Conservation (phyloP, 257 asterid genomes). For the Primulina huaijiensis region DNA sequence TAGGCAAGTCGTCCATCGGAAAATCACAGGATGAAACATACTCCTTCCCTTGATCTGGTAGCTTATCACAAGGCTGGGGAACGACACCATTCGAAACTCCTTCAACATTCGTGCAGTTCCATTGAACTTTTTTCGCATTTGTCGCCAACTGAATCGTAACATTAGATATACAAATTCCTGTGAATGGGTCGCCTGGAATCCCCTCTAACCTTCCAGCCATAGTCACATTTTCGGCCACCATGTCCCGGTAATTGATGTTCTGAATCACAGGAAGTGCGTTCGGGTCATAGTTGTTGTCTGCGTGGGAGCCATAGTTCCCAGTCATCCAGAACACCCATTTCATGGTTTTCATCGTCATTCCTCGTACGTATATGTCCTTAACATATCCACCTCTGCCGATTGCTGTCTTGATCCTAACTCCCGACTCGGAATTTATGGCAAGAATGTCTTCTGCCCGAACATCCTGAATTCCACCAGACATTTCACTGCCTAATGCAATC, state of each 20-base stretch:
- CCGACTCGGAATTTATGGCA: constrained; percentile 85
- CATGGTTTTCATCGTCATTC: constrained; percentile 86
- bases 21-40: constrained; percentile 41
- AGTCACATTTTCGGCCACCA: constrained; percentile 88
- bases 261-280: constrained; percentile 77
- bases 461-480: constrained; percentile 94
- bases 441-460: constrained; percentile 73
- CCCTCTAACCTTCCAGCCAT: constrained; percentile 67
- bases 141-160: constrained; percentile 65
- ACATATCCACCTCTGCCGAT: constrained; percentile 87
- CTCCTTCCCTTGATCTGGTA: constrained; percentile 42
- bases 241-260: constrained; percentile 73
- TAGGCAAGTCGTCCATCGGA: constrained; percentile 51
- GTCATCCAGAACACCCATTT: constrained; percentile 97
- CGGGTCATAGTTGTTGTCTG: constrained; percentile 76
- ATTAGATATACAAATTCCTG: constrained; percentile 68
- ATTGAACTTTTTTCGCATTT: constrained; percentile 57
- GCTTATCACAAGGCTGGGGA: constrained; percentile 65
- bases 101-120: constrained; percentile 80
- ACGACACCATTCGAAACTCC: constrained; percentile 70
- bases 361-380: constrained; percentile 64
- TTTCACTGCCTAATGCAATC: constrained; percentile 92
- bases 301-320: constrained; percentile 85
- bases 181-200: constrained; percentile 53
- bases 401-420: constrained; percentile 77